Evolutionary conservation across 2,329 filamentous ascomycete species (phyloP), one percentile per base, ranked within the genome.

Genomic region (Diaporthe vaccinii): DNA sequence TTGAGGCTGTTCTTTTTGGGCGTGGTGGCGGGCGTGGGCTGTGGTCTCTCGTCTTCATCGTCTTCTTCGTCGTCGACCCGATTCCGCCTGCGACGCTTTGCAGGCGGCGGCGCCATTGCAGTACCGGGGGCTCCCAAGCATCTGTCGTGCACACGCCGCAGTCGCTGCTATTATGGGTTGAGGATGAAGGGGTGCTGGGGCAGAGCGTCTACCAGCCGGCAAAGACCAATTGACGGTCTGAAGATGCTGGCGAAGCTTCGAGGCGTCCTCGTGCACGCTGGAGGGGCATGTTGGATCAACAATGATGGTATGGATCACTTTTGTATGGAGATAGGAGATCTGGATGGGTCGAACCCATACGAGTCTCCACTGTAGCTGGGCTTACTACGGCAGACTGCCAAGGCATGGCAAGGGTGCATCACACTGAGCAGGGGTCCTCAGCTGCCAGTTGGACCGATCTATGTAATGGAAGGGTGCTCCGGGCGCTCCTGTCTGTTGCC

Each of bases 11-110:
- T 83, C 74, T 79, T 81, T 46, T 81, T 81, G 59, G 70, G 79
- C 73, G 65, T 68, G 34, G 46, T 53, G 34, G 65, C 7, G 44
- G 65, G 25, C 15, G 79, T 67, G 55, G 75, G 74, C 31, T 73
- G 74, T 15, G 79, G 79, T 72, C 78, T 82, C n/a, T 79, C 58
- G 72, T 89, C 86, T 44, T 85, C 83, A 78, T 89, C 86, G 78
- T 90, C 87, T 77, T 88, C 88, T 59, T 86, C 86, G 77, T 83
- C 83, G 70, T 87, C 85, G 76, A 91, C 82, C 79, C 89, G 83
- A 82, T 89, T 91, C 79, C 88, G 89, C 86, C 87, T 90, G 79
- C 88, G 89, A 82, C 91, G 88, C 84, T 90, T 91, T 81, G 89
- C 84, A 77, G 88, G 87, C 83, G 89, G 87, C 83, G 89, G 89